Evolutionary conservation across 805 yeast species (phyloP).

Genomic region (Yarrowia divulgata): DNA sequence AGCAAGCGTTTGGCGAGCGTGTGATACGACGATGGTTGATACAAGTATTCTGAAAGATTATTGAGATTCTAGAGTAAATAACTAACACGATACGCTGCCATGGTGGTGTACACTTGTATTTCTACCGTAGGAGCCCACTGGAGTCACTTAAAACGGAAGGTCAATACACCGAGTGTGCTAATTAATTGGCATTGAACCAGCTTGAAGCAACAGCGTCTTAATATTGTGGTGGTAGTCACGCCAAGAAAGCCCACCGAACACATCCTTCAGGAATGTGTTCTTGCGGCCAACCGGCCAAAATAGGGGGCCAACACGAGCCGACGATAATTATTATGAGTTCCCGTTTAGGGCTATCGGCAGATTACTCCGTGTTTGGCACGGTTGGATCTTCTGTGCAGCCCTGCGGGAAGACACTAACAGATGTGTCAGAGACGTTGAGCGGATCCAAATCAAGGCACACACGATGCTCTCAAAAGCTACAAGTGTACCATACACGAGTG

Average conservation of each 20-base stretch:
- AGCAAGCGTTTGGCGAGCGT: not conserved
- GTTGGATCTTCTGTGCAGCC: no score
- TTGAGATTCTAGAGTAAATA: no score
- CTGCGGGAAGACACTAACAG: no score
- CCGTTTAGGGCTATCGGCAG: constrained; percentile 1
- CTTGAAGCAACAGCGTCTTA: not conserved
- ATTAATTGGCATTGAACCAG: not conserved
- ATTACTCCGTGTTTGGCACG: not conserved
- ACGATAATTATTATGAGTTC: constrained; percentile 1
- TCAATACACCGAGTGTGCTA: not conserved
- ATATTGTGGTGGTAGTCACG: not conserved
- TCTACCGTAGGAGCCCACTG: no score
- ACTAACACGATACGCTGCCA: no score
- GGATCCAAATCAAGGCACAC: no score
- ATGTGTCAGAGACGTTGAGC: no score
- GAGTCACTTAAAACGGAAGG: not conserved
- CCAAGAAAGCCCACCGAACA: not conserved
- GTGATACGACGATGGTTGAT: not conserved
- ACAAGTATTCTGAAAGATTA: no score
- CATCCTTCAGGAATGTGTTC: not conserved
- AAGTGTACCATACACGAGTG: no score
- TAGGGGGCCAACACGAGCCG: not conserved
- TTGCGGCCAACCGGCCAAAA: constrained; percentile 1
- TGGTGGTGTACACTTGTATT: no score
- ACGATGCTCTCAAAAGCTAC: no score